Evolutionary conservation across 1,284 basidiomycete genomes (phyloP), one percentile per base, ranked within the genome.

Genomic region (Leccinum pallidistipes): DNA sequence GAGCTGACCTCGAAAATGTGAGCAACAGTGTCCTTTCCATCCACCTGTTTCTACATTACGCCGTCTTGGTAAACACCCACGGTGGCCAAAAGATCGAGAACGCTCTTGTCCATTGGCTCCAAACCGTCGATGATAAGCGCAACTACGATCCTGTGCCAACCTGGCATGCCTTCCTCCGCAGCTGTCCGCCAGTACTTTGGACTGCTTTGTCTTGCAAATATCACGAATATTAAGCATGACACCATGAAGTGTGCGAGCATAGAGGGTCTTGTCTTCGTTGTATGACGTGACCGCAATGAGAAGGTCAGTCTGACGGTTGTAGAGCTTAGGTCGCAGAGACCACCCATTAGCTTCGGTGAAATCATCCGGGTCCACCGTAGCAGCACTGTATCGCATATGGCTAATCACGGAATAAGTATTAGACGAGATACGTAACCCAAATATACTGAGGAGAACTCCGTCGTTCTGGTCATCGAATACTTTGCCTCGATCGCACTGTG

Each of bases 171-270:
- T 69, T 95, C 93, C 77, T 98, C 95, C 1, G 92, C 86, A 60
- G 83, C 84, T 57, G 86, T 82, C 53, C 90, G 84, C 95, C 90
- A 98, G 80, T 94, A 98, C 75, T 97, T 97, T 64, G 94, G 24
- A 96, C 70, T 90, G 88, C 75, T 96, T 97, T 55, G 94, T 95
- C 79, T 94, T 96, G 86, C 95, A 97, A 66, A 3, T 98, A 71
- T 98, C 96, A 68, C 96, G 92, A 66, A 99, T 97, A 77, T 99
- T 99, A 68, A 96, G 78, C 95, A 98, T 98, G 72, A 98, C 91
- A 65, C 94, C 93, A 71, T 98, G 95, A 53, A 98, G 80, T 1
- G 95, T 98, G 64, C 95, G 89, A 21, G 94, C 89, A 70, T 97
- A 96, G 11, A 98, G 84, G 4, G 90, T 91, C 80, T 98, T 97